Conservation (phyloP, 2,329 filamentous ascomycete genomes). For the Phaeophleospora eucalypticola region DNA sequence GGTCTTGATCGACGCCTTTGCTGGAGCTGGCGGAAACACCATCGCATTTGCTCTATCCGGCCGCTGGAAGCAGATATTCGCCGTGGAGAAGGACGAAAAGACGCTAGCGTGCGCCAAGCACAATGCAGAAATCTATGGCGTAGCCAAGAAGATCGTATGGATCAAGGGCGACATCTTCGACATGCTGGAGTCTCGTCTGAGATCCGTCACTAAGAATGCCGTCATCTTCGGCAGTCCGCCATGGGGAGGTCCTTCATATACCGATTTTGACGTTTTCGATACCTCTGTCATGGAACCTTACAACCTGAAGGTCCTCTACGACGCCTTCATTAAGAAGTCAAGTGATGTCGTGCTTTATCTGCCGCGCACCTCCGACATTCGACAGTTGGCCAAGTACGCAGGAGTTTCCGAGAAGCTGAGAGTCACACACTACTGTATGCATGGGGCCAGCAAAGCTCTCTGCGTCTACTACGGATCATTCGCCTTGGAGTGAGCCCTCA, state of each 20-base stretch:
- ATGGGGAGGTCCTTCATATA: conserved; percentile 68
- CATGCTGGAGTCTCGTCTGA: conserved; percentile 54
- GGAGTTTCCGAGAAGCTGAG: conserved; percentile 55
- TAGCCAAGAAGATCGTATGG: conserved; percentile 75
- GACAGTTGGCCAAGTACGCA: conserved; percentile 62
- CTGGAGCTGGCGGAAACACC: conserved; percentile 85
- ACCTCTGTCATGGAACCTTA: conserved; percentile 87
- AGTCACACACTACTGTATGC: conserved; percentile 86
- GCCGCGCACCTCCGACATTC: conserved; percentile 77
- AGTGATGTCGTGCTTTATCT: conserved; percentile 69
- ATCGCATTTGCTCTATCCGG: conserved; percentile 86
- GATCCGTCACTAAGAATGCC: conserved; percentile 46
- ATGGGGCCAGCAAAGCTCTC: conserved; percentile 76
- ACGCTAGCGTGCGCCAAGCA: conserved; percentile 87
- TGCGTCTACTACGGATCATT: conserved; percentile 58
- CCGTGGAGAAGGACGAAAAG: conserved; percentile 76
- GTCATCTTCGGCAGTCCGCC: conserved; percentile 69
- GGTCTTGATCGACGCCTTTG: conserved; percentile 82
- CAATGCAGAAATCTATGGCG: conserved; percentile 82
- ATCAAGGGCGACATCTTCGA: conserved; percentile 83
- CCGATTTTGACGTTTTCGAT: conserved; percentile 69
- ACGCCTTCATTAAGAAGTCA: conserved; percentile 53
- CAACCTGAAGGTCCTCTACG: conserved; percentile 59
- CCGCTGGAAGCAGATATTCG: conserved; percentile 78
- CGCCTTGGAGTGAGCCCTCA: conserved; percentile 4